Evolutionary conservation across 805 yeast species (phyloP).

Genomic region (Suhomyces prunicola): DNA sequence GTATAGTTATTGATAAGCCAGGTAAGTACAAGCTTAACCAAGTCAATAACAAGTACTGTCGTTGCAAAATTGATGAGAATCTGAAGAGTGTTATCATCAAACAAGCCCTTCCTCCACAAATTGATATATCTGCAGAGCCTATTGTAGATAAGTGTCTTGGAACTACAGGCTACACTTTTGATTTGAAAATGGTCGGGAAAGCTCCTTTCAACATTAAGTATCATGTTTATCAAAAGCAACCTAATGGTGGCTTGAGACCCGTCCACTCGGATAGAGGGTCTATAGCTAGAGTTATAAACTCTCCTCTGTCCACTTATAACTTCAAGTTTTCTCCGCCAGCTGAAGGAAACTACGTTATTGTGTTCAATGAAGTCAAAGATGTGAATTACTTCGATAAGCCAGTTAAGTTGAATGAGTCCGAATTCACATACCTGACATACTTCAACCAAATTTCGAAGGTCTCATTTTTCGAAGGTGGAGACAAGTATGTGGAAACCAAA

Average conservation of each 20-base stretch:
- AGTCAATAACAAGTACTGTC: slow-evolving; percentile 61
- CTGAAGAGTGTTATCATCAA: slow-evolving; percentile 24
- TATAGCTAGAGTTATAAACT: slow-evolving; percentile 24
- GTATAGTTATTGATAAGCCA: slow-evolving; percentile 46
- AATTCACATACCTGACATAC: slow-evolving; percentile 61
- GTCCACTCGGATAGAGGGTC: slow-evolving; percentile 31
- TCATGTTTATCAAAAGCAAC: slow-evolving; percentile 48
- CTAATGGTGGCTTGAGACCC: slow-evolving; percentile 30
- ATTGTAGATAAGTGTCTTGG: slow-evolving; percentile 89
- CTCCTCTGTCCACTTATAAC: slow-evolving; percentile 19
- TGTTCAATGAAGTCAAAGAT: slow-evolving; percentile 63
- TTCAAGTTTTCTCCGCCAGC: slow-evolving; percentile 71
- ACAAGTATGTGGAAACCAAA: slow-evolving; percentile 14
- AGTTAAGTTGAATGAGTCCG: slow-evolving; percentile 28
- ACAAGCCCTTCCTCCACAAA: slow-evolving; percentile 39
- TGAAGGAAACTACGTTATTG: slow-evolving; percentile 80
- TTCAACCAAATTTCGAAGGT: slow-evolving; percentile 65
- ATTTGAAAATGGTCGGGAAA: slow-evolving; percentile 64
- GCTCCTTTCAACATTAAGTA: slow-evolving; percentile 77
- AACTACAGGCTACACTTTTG: slow-evolving; percentile 73
- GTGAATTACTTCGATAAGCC: slow-evolving; percentile 49
- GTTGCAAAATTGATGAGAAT: slow-evolving; percentile 53
- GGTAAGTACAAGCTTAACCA: slow-evolving; percentile 63
- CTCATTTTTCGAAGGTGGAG: slow-evolving; percentile 23
- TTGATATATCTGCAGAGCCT: slow-evolving; percentile 49